Evolutionary conservation across 805 yeast genomes (phyloP).

Genomic region (Lipomyces yamanashiensis): DNA sequence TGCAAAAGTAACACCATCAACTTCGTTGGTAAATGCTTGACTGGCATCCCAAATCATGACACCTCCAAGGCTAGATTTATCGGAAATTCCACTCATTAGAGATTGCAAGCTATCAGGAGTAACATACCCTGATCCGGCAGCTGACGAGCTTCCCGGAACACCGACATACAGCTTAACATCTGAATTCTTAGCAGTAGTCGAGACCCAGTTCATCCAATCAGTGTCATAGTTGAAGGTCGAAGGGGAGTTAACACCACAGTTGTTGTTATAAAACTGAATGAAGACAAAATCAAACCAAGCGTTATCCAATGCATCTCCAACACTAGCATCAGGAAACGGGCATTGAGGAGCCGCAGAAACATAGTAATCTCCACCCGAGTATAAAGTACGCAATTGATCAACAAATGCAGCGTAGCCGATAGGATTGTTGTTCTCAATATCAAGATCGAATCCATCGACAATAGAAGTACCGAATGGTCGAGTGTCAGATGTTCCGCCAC

Average conservation of each 20-base stretch:
- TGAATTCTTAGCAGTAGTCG: slow-evolving; percentile 62
- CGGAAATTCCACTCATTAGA: slow-evolving; percentile 39
- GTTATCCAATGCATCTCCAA: slow-evolving; percentile 68
- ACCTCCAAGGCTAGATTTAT: slow-evolving; percentile 61
- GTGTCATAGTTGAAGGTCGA: slow-evolving; percentile 57
- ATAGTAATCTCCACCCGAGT: slow-evolving; percentile 54
- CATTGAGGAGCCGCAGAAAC: slow-evolving; percentile 94
- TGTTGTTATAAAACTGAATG: slow-evolving; percentile 80
- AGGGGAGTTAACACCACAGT: slow-evolving; percentile 58
- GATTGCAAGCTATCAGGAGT: slow-evolving; percentile 46
- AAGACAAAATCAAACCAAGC: slow-evolving; percentile 79
- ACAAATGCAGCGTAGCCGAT: slow-evolving; percentile 73
- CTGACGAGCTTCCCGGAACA: slow-evolving; percentile 63
- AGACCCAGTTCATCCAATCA: slow-evolving; percentile 57
- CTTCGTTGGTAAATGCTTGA: slow-evolving; percentile 53
- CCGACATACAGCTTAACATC: slow-evolving; percentile 75
- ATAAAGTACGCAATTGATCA: slow-evolving; percentile 52
- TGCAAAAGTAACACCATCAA: slow-evolving; percentile 53
- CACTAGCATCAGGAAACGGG: slow-evolving; percentile 75
- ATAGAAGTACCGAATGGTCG: slow-evolving; percentile 73
- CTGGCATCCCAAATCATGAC: slow-evolving; percentile 70
- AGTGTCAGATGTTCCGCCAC: slow-evolving; percentile 53
- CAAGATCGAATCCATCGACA: slow-evolving; percentile 83
- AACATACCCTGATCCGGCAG: slow-evolving; percentile 63
- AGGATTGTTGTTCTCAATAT: slow-evolving; percentile 59